Evolutionary conservation across 257 asterid genomes (phyloP).

Genomic region (Thymus quinquecostatus): DNA sequence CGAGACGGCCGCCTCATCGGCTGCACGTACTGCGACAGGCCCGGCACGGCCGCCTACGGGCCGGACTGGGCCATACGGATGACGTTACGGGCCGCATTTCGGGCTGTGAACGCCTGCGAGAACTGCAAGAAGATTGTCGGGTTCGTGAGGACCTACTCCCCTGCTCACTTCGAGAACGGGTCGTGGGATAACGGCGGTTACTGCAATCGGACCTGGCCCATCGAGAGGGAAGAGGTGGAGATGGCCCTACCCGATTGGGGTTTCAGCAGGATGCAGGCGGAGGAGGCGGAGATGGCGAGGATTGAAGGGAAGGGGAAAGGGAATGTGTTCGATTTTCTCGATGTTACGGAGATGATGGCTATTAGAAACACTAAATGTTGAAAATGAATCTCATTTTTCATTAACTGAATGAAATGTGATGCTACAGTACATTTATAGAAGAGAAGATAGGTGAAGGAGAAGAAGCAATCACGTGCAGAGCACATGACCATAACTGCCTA

Average conservation of each 20-base stretch:
- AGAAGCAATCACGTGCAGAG: too few species aligned
- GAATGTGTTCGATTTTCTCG: conserved; percentile 43
- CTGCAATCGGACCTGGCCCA: conserved; percentile 46
- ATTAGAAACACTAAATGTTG: conserved; percentile 46
- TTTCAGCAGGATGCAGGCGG: conserved; percentile 42
- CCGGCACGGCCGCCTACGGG: conserved; percentile 30
- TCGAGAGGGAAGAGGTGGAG: conserved; percentile 25
- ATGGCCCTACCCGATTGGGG: conserved; percentile 33
- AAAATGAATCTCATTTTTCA: too few species aligned
- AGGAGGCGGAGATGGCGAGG: conserved; percentile 49
- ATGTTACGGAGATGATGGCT: conserved; percentile 49
- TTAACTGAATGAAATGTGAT: too few species aligned
- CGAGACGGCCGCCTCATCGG: conserved; percentile 41
- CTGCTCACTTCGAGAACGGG: conserved; percentile 60
- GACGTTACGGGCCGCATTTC: conserved; percentile 45
- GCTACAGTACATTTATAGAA: too few species aligned
- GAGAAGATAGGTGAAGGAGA: too few species aligned
- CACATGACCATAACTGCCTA: too few species aligned
- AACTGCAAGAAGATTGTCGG: conserved; percentile 38
- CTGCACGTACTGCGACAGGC: conserved; percentile 44
- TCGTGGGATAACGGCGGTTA: conserved; percentile 54
- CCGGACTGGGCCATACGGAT: conserved; percentile 38
- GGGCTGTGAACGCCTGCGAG: conserved; percentile 39
- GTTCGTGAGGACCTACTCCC: conserved; percentile 51
- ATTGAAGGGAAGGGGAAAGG: conserved; percentile 30